Base-by-base conservation (phyloP, 192 early-diverging fungal genomes). In the Rhizoclosmatium sp. region DNA sequence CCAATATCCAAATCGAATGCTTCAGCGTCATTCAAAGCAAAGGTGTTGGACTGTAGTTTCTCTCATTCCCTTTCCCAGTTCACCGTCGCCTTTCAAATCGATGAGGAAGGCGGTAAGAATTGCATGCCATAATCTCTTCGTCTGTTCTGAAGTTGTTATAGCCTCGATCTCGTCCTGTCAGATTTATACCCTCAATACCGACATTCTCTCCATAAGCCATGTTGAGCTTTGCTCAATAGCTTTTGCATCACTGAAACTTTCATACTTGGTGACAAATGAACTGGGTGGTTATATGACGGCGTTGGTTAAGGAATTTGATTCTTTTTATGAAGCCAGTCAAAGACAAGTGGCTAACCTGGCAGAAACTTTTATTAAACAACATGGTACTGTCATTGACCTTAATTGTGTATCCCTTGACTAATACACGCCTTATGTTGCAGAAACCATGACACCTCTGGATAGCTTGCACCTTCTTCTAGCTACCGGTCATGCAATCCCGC, bases 361-460 rank as follows among this genome's bases (percentile, higher is more conserved):
- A 1, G 72, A 75, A 46, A 31, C 47, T 16, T 75, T 75, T 40
- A 46, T 62, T 42, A 75, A 49, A 19, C 72, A 75, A 46, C 41
- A 75, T n/a, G 72, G 72, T 75, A 2, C 31, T 65, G 62, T 39
- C 14, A 16, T 2, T 45, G 14, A 23, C 47, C 12, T 71, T 71
- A 54, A 54, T 56, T 58, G 5, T 56, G 31, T 71, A 19, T 75
- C 23, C 14, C 23, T 62, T 60, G 45, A 48, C 42, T 3, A 47
- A 47, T 19, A 42, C 61, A 2, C 1, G 7, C 40, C 19, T 75
- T 14, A 45, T 16, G 0, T 44, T 19, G 10, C n/a, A 75, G 72
- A 75, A 75, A 75, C 16, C 9, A 75, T 62, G 72, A 10, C 72
- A 21, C 72, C 72, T 2, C 23, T 60, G 7, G 72, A 75, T 4